Evolutionary conservation across 768 basidiomycete genomes (phyloP), one percentile per base, ranked within the genome.

Genomic region (Lactarius pseudohatsudake): DNA sequence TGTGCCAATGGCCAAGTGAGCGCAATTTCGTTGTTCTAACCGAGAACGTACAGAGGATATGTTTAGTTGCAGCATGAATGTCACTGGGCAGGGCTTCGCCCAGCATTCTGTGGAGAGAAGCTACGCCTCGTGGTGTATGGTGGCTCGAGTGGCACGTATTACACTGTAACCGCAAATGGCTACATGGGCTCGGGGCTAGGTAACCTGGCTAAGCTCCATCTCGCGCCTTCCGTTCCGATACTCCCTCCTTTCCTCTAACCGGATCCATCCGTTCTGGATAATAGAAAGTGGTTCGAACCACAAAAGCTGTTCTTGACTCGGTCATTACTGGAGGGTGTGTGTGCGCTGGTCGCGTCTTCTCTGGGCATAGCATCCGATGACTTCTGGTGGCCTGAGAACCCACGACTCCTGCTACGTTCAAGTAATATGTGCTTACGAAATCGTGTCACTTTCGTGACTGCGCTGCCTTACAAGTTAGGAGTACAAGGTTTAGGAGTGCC

Each of bases 191-290:
- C 47, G 47, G 47, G 26, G 26, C 26, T 26, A 26, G 26, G 26
- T 26, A 26, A 26, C 26, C 45, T 9, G 20, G 18, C 20, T 45
- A n/a, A n/a, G 20, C 32, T 16, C 36, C 7, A 22, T 45, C 30
- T 13, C 41, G 5, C 38, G 15, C 15, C 15, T 15, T 15, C 38
- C 15, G 38, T 15, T 40, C 38, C 13, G 38, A 40, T 10, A 40
- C 38, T 16, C 38, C 38, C 15, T 5, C 38, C 13, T 40, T 40
- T 40, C 34, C 34, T 34, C 32, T 34, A 34, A 34, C 32, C 32
- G 32, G 32, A 34, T 9, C 1, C 9, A 41, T 15, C 28, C 11
- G n/a, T n/a, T 47, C 91, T 91, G 91, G 86, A 89, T 74, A 90
- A 91, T 73, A n/a, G 11, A 36, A 36, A 38, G 36, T 38, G 36